Conservation (phyloP, 768 basidiomycete genomes). For the Boletellus emodensis region DNA sequence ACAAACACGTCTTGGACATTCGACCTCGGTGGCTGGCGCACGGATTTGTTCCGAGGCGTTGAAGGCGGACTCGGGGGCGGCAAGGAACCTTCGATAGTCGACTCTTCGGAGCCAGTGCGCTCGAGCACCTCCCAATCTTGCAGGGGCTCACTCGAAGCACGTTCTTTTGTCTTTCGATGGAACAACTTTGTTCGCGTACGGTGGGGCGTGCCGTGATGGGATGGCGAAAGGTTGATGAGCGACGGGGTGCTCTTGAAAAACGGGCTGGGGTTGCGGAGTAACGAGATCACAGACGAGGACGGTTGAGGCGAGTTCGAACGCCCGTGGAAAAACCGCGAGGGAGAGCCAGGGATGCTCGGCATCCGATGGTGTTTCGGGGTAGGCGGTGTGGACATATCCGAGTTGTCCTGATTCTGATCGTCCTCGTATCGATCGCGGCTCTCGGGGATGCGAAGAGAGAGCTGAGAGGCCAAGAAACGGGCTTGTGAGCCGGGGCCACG, state of each 20-base stretch:
- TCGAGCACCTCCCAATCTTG: conserved; percentile 34
- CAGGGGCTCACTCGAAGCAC: conserved; percentile 30
- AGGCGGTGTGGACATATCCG: conserved; percentile 30
- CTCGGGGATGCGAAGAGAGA: conserved; percentile 33
- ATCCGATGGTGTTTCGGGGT: conserved; percentile 32
- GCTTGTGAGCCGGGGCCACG: conserved; percentile 27
- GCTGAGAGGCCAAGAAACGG: conserved; percentile 31
- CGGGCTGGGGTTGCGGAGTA: conserved; percentile 33
- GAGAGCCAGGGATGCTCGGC: conserved; percentile 29
- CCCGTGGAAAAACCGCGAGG: conserved; percentile 28
- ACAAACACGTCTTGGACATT: conserved; percentile 13
- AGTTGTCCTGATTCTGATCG: conserved; percentile 28
- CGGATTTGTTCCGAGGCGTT: conserved; percentile 15
- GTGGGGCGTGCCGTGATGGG: conserved; percentile 27
- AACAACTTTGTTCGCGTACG: conserved; percentile 32
- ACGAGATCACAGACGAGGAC: conserved; percentile 32
- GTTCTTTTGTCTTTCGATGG: conserved; percentile 34
- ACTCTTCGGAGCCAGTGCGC: conserved; percentile 24
- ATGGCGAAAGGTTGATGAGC: conserved; percentile 28
- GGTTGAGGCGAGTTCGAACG: conserved; percentile 33
- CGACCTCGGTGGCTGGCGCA: conserved; percentile 16
- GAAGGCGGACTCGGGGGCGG: conserved; percentile 19
- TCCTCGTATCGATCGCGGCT: conserved; percentile 31
- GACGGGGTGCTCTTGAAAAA: conserved; percentile 35
- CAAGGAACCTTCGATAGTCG: conserved; percentile 21